Base-by-base conservation (phyloP, 2,329 filamentous ascomycete genomes). In the Passalora sequoiae region DNA sequence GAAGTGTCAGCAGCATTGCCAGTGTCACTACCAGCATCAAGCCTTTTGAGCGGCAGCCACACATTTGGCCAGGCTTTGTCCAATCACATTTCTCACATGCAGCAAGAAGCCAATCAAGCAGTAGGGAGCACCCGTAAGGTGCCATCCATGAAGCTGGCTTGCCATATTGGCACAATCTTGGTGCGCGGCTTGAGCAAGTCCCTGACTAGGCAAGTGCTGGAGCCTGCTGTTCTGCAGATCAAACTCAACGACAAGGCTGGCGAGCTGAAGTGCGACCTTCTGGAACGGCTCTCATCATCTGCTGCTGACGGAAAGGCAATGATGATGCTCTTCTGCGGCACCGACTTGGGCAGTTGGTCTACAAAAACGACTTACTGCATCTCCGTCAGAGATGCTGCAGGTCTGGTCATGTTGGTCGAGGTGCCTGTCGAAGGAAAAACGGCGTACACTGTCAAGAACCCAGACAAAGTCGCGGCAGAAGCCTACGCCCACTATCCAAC, bases 141-240 rank as follows among this genome's bases (percentile, higher is more conserved):
- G 6, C 24, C 13, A 15, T 29, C 33, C 4, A 16, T 24, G n/a
- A 54, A 47, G 37, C 35, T 52, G 20, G 25, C 49, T 12, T 45
- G 40, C 25, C 44, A 45, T 9, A 15, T 52, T 9, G 51, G 51
- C 12, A 35, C 43, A 8, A 28, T 54, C 7, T 32, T 52, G n/a
- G 33, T 49, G 17, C 39, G 42, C 15, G 33, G 33, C 7, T n/a
- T 21, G 8, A 20, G 24, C 8, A 24, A 27, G 12, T 38, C 20
- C 6, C 15, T 39, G 16, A 9, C 9, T 13, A 17, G n/a, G 8
- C 12, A 13, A 6, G 24, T 20, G 3, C 15, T n/a, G 4, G 33
- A 39, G 36, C 44, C 49, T 1, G 27, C 32, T 9, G 35, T 29
- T 3, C 20, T 50, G 7, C 51, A 54, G 27, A 24, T 32, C 10